A percentile compares a stretch with the other conserved stretches of the same genome.
These are phyloP conservation scores for Aspergillus aculeatinus DNA, from an alignment of 2,329 filamentous ascomycete genomes.

Conservation along the genomic window DNA sequence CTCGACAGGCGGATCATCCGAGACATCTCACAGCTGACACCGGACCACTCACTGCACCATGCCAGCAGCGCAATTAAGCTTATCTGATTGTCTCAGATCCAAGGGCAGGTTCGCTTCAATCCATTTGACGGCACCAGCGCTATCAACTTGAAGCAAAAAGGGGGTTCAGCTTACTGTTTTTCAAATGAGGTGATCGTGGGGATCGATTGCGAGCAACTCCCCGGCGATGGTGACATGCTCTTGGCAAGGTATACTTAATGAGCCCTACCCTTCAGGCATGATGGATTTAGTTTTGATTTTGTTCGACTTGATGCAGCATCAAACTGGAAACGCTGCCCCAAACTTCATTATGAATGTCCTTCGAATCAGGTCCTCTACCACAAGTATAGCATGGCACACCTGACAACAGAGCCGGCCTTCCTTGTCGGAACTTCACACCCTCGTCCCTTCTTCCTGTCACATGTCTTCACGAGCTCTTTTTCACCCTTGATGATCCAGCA, in stretches of 20 bases:
- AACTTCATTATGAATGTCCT: background rate
- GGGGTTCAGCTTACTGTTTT: conserved; percentile 16
- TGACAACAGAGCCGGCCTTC: background rate
- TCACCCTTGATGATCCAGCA: background rate
- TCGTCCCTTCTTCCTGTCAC: background rate
- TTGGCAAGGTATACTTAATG: conserved; percentile 22
- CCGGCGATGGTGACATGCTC: conserved; percentile 17
- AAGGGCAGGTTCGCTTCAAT: background rate
- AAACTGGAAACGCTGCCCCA: background rate
- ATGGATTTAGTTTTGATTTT: background rate
- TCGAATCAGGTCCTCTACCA: background rate
- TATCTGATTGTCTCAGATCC: conserved; percentile 17
- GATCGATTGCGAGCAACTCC: conserved; percentile 30
- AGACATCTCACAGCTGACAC: conserved; percentile 12
- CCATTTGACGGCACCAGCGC: background rate
- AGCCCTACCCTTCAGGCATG: background rate
- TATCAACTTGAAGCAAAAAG: background rate
- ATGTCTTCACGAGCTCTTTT: background rate
- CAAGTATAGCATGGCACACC: background rate
- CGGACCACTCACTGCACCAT: conserved; percentile 12
- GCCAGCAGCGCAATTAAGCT: conserved; percentile 21
- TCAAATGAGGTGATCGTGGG: conserved; percentile 33
- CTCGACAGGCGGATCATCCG: conserved; percentile 20
- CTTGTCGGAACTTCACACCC: no score
- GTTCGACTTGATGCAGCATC: background rate